Evolutionary conservation across 192 early-diverging fungal genomes (phyloP), one percentile per base, ranked within the genome.

Genomic region (Linnemannia schmuckeri): DNA sequence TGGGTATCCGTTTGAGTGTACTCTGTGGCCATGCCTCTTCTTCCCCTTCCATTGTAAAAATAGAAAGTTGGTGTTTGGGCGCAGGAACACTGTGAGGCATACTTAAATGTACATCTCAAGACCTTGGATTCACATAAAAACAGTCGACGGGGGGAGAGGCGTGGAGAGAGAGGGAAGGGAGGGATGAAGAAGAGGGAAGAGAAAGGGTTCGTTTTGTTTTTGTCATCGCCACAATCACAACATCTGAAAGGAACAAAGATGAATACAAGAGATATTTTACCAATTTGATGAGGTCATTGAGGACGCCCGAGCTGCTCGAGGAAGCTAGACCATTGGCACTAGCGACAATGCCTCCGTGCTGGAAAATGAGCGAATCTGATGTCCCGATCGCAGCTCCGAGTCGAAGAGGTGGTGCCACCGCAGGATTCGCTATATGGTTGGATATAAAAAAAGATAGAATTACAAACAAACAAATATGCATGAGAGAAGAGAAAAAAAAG

Each of bases 221-320:
- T 66, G 61, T 15, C 61, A 66, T 66, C 9, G 30, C 61, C 27
- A 66, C 61, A 15, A 30, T 9, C 7, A 13, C 27, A 12, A 47
- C 47, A 49, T 49, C 12, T 1, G 47, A 49, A 49, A 5, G 54
- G 30, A 27, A 30, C 44, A 9, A 44, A 76, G 3, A 5, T 7
- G 30, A 38, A 7, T 12, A 6, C 40, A 76, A 63, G 47, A 54
- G 30, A 38, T 10, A 49, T 47, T 74, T 78, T 87, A 81, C 85
- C 85, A 87, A 63, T 27, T 87, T 87, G 30, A 68, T 74, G 18
- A 87, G 79, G 75, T 87, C 85, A 73, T 87, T 81, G 17, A 87
- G 72, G 33, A 78, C 79, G 13, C 63, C 68, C 22, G 85, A 41
- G 30, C 30, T 66, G 13, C 61, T 66, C 10, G 61, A 24, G 18